Conservation (phyloP, 495 filamentous ascomycete species). For the Aspergillus biplanus region DNA sequence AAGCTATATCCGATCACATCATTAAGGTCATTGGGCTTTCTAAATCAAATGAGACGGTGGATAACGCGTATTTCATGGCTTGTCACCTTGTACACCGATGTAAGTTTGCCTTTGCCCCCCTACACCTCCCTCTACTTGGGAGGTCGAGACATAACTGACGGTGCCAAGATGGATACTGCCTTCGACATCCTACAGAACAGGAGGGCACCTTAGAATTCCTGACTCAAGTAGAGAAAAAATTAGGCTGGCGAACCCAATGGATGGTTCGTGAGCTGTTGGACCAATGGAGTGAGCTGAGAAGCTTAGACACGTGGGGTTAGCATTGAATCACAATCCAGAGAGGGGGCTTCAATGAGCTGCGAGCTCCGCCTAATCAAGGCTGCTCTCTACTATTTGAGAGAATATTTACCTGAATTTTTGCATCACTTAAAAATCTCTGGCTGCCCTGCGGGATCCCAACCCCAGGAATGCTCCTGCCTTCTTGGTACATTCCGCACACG, state of each 20-base stretch:
- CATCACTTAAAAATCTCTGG: no score
- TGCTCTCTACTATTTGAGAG: no score
- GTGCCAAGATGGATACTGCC: slow-evolving; percentile 37
- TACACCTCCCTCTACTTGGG: background rate
- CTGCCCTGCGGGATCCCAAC: no score
- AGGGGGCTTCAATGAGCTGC: no score
- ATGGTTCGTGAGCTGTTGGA: slow-evolving; percentile 33
- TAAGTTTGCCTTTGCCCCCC: slow-evolving; percentile 20
- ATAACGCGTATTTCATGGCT: slow-evolving; percentile 46
- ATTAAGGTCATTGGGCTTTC: slow-evolving; percentile 40
- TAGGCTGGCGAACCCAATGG: slow-evolving; percentile 44
- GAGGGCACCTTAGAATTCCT: slow-evolving; percentile 39
- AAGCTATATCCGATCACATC: slow-evolving; percentile 37
- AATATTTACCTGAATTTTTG: no score
- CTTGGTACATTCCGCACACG: no score
- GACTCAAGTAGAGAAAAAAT: slow-evolving; percentile 29
- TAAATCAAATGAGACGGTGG: slow-evolving; percentile 43
- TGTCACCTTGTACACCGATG: slow-evolving; percentile 44
- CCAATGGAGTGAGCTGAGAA: slow-evolving; percentile 37
- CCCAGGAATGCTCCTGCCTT: no score
- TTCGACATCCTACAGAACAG: slow-evolving; percentile 36
- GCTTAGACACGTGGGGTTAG: slow-evolving; percentile 19
- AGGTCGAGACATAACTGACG: slow-evolving; percentile 8
- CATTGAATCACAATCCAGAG: background rate
- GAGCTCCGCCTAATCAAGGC: no score